These are phyloP conservation scores for Seiridium unicorne DNA, from an alignment of 2,329 filamentous ascomycete species.

Conservation along the genomic window DNA sequence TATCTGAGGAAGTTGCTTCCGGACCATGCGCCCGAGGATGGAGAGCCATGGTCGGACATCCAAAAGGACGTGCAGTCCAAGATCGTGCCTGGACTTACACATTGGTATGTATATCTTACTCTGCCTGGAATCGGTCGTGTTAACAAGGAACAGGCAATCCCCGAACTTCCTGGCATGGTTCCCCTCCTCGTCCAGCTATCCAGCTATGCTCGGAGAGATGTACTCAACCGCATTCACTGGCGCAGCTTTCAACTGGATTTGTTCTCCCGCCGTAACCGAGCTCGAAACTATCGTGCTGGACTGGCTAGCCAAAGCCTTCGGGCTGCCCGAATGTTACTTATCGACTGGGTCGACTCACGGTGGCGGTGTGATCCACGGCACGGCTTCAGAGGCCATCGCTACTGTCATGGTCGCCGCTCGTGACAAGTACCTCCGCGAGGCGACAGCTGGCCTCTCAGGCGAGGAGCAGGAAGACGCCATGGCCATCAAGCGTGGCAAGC, in stretches of 20 bases:
- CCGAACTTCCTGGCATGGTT: slow-evolving; percentile 98
- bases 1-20: slow-evolving; percentile 83
- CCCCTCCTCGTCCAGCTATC: slow-evolving; percentile 77
- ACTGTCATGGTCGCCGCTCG: slow-evolving; percentile 85
- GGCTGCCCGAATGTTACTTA: slow-evolving; percentile 69
- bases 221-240: slow-evolving; percentile 87
- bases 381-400: slow-evolving; percentile 82
- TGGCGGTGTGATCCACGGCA: slow-evolving; percentile 93
- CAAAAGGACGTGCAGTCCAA: slow-evolving; percentile 79
- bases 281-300: slow-evolving; percentile 91
- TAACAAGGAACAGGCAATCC: slow-evolving; percentile 57
- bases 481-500: slow-evolving; percentile 62
- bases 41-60: slow-evolving; percentile 75
- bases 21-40: slow-evolving; percentile 58
- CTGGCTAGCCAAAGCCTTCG: slow-evolving; percentile 79
- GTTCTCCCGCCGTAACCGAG: slow-evolving; percentile 87
- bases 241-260: slow-evolving; percentile 96
- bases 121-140: background rate
- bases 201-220: slow-evolving; percentile 86
- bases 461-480: slow-evolving; percentile 65
- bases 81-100: slow-evolving; percentile 89
- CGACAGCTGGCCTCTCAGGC: slow-evolving; percentile 47
- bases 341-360: slow-evolving; percentile 69
- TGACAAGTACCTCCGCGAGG: slow-evolving; percentile 70
- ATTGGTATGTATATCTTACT: slow-evolving; percentile 55